Base-by-base conservation (phyloP, 1,284 basidiomycete species). In the Cronartium quercuum region DNA sequence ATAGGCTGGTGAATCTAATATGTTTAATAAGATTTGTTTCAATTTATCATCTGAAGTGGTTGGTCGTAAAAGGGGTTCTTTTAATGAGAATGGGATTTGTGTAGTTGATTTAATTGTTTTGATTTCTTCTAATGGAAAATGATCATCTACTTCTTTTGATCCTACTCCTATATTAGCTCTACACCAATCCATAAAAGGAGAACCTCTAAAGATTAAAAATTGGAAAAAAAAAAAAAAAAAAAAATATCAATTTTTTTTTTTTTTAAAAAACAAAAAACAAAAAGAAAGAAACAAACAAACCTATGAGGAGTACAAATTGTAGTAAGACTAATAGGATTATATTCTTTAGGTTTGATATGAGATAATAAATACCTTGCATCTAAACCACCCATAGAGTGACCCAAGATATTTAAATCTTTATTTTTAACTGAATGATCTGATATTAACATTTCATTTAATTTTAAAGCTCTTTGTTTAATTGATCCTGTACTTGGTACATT, bases 351-450 rank as follows among this genome's bases (percentile, higher is more conserved):
- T 77, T 87, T 87, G 79, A 95, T 86, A 81, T 91, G 89, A 1
- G 91, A 88, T 74, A 98, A 93, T 18, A 98, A 84, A 81, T 97
- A 88, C 66, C 95, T 87, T 80, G 91, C 92, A 80, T 97, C 94
- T n/a, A 97, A 85, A 0, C 94, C 94, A 29, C 92, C 92, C 96
- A 99, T 99, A 21, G 91, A 94, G 81, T 99, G 96, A 0, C 92
- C 96, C 61, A 98, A 85, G 79, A 99, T 89, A 82, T 99, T 98
- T 80, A 98, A 82, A 68, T 87, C 90, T 79, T 86, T 87, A 63
- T 87, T 92, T 62, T 84, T 84, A 5, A 83, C 77, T 10, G 77
- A 79, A 0, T 89, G 88, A 67, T 86, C 89, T 37, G 85, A 81
- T 76, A 87, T 84, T 10, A 99, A 85, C 77, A 90, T 88, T 29